phyloP scores from a whole-genome alignment of 257 asterid species.

The Verbascum thapsus region DNA sequence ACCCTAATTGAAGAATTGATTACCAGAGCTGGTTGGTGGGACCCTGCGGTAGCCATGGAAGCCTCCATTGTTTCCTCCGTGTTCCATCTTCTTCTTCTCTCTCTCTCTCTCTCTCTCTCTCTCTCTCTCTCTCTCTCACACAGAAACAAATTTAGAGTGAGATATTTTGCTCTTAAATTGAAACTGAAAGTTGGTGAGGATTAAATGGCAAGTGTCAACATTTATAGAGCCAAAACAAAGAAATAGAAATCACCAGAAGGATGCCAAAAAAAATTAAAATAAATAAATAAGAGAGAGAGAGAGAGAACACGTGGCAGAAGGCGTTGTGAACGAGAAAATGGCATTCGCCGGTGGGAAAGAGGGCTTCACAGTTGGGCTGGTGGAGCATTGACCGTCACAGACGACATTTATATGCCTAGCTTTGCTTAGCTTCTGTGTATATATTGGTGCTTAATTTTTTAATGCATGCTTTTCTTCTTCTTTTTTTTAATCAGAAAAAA shows the following conservation, averaged over 20 bases:
- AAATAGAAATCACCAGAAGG: background rate
- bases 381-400: constrained; percentile 44
- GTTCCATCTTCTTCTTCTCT: too few relatives aligned
- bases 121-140: constrained; percentile 12
- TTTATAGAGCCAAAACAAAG: constrained; percentile 34
- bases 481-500: constrained; percentile 15
- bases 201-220: constrained; percentile 39
- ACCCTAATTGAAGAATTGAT: constrained; percentile 17
- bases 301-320: constrained; percentile 57
- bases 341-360: constrained; percentile 57
- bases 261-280: too few relatives aligned
- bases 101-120: too few relatives aligned
- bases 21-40: constrained; percentile 47
- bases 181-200: constrained; percentile 18
- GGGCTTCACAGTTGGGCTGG: constrained; percentile 51
- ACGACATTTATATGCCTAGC: constrained; percentile 9
- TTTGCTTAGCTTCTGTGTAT: background rate
- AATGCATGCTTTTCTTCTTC: constrained; percentile 26
- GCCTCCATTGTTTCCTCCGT: constrained; percentile 51
- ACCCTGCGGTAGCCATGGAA: constrained; percentile 67
- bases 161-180: constrained; percentile 5
- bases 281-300: too few relatives aligned
- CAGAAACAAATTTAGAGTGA: background rate
- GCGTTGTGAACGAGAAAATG: constrained; percentile 66
- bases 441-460: constrained; percentile 11